These are phyloP conservation scores for Penstemon eatonii DNA, from an alignment of 257 asterid species.

Conservation along the genomic window DNA sequence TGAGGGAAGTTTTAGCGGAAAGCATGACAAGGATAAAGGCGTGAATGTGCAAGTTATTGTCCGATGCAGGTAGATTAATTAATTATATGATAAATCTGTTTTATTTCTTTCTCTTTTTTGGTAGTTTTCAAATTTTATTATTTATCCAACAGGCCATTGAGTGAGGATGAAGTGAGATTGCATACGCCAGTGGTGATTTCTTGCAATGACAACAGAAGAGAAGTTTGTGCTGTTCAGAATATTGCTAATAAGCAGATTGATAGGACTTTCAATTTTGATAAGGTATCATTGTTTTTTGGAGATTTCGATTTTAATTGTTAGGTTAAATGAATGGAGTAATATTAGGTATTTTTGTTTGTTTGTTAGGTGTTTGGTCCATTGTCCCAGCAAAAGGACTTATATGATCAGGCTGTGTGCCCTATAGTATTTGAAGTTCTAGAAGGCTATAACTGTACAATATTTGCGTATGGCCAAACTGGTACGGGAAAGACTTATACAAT, in stretches of 20 bases:
- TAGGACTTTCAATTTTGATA: slow-evolving; percentile 87
- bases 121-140: neutral
- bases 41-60: slow-evolving; percentile 96
- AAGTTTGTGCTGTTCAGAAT: slow-evolving; percentile 87
- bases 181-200: slow-evolving; percentile 82
- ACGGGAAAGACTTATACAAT: slow-evolving; percentile 97
- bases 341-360: slow-evolving; percentile 22
- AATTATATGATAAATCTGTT: neutral
- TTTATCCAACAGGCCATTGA: slow-evolving; percentile 63
- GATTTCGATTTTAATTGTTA: neutral
- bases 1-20: slow-evolving; percentile 76
- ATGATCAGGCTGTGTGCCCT: slow-evolving; percentile 82
- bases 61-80: slow-evolving; percentile 74
- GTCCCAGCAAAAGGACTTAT: slow-evolving; percentile 91
- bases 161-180: slow-evolving; percentile 81
- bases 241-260: slow-evolving; percentile 99
- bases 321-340: neutral
- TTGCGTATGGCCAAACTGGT: slow-evolving; percentile 99
- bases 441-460: slow-evolving; percentile 97
- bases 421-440: slow-evolving; percentile 91
- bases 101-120: neutral
- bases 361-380: slow-evolving; percentile 85
- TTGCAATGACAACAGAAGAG: slow-evolving; percentile 87
- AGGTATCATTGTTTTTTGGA: slow-evolving; percentile 45
- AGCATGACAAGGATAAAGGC: slow-evolving; percentile 81